Conservation (phyloP, 495 filamentous ascomycete species). For the Platismatia glauca region DNA sequence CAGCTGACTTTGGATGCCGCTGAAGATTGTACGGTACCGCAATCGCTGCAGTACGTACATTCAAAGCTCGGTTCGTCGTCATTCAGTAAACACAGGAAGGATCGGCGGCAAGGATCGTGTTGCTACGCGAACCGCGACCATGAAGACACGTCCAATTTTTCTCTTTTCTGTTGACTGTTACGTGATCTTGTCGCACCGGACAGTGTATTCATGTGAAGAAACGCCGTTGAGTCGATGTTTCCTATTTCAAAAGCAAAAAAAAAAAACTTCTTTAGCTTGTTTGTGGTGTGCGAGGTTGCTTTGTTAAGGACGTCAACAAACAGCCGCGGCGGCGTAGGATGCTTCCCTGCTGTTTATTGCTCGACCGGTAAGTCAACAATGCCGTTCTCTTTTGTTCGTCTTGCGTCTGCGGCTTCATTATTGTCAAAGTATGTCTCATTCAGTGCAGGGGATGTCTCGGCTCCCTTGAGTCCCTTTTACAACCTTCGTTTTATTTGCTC, state of each 20-base stretch:
- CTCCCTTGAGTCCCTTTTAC: not conserved
- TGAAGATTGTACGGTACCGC: constrained; percentile 33
- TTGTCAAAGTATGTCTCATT: not conserved
- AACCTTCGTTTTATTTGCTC: not conserved
- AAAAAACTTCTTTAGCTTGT: not conserved
- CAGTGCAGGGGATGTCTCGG: not conserved
- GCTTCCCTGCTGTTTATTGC: not conserved
- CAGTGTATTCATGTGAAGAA: not conserved
- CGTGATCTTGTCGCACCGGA: not conserved
- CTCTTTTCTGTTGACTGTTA: not conserved
- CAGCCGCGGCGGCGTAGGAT: not conserved
- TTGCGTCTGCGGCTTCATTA: not conserved
- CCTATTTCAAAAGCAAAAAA: not conserved
- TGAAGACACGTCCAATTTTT: not conserved
- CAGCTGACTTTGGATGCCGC: constrained; percentile 21
- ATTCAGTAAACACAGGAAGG: constrained; percentile 19
- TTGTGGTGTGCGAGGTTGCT: not conserved
- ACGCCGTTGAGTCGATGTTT: not conserved
- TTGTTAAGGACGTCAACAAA: constrained; percentile 1
- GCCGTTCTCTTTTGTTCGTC: not conserved
- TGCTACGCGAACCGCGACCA: constrained; percentile 9
- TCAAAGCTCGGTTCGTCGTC: constrained; percentile 8
- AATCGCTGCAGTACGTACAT: constrained; percentile 36
- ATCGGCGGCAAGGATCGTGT: constrained; percentile 17
- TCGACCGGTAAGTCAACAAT: too few species aligned